These are phyloP conservation scores for Rhynchosporium graminicola DNA, from an alignment of 2,329 filamentous ascomycete genomes.

Conservation along the genomic window DNA sequence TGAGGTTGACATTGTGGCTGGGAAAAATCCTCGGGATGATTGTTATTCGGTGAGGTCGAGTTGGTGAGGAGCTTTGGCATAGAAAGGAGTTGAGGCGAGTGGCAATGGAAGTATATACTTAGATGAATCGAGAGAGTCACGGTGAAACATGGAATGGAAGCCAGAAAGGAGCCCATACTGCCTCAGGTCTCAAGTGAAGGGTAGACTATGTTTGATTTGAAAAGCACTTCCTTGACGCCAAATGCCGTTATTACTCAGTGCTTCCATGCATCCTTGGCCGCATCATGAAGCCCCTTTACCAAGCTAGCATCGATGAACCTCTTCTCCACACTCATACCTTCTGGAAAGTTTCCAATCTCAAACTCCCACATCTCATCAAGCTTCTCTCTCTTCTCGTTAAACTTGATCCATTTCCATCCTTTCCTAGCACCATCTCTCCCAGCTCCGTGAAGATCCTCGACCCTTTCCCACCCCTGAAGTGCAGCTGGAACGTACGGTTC, in stretches of 20 bases:
- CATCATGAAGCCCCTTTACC: conserved; percentile 10
- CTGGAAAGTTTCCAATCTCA: conserved; percentile 12
- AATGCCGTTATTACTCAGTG: not conserved
- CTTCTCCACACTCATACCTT: conserved; percentile 11
- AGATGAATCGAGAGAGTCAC: too few species aligned
- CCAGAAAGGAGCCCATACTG: too few species aligned
- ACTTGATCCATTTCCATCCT: conserved; percentile 16
- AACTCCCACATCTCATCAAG: conserved; percentile 16
- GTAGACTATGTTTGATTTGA: too few species aligned
- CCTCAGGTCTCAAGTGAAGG: too few species aligned
- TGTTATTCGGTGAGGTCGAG: not conserved
- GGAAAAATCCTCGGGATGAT: conserved; percentile 10
- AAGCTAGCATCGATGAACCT: conserved; percentile 13
- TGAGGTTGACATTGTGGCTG: conserved; percentile 21
- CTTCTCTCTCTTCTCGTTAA: conserved; percentile 8
- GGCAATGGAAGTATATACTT: too few species aligned
- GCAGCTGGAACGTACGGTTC: conserved; percentile 11
- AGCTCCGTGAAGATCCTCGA: not conserved
- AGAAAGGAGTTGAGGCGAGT: not conserved
- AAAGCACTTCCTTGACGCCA: not conserved
- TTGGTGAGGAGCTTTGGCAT: not conserved
- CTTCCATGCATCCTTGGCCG: conserved; percentile 9
- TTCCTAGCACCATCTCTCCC: conserved; percentile 13
- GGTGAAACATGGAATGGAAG: too few species aligned
- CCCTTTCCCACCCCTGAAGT: conserved; percentile 10